Evolutionary conservation across 164 flowering plant genomes (phyloP), one percentile per base, ranked within the genome.

Genomic region (Nymphaea thermarum): DNA sequence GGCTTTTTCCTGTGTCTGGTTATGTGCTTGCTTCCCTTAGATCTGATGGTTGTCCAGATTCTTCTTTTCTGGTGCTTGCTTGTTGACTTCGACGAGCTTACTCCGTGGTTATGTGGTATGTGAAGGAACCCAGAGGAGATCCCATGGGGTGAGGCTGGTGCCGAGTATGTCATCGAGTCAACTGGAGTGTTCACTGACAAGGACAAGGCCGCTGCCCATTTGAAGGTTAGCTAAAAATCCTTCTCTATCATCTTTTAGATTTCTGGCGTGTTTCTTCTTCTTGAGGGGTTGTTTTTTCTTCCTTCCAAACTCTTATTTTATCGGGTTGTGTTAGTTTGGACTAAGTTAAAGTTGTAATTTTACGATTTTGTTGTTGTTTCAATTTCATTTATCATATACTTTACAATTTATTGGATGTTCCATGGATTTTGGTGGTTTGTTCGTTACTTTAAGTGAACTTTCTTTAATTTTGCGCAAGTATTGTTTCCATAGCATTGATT

Each of bases 151-250:
- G 85, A 79, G 75, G 64, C 80, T 51, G 93, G 61, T n/a, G 81
- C 81, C 42, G 81, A 78, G 15, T 78, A 44, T 16, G 74, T 78
- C 17, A 76, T 75, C 15, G 92, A 85, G 67, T 87, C 92, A 0
- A 84, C 92, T 44, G 92, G 89, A 25, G 88, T 84, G 16, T 87
- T 87, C 72, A 86, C 93, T 43, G 85, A 83, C 78, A 83, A 83
- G 76, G 88, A 82, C 66, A 85, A 85, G 80, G 93, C 93, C 68
- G 88, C 90, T 71, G 83, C 87, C 65, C 93, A 87, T 62, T 76
- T 84, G 81, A 87, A 85, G 92, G 89, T 86, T 55, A 5, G 12
- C 3, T 43, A 25, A 43, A 44, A 25, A 61, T 15, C 11, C 14
- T 68, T 4, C 7, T 16, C 10, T 42, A 4, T 43, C 25, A 3